These are phyloP conservation scores for Penicillium turbatum DNA, from an alignment of 495 filamentous ascomycete genomes.

Conservation along the genomic window DNA sequence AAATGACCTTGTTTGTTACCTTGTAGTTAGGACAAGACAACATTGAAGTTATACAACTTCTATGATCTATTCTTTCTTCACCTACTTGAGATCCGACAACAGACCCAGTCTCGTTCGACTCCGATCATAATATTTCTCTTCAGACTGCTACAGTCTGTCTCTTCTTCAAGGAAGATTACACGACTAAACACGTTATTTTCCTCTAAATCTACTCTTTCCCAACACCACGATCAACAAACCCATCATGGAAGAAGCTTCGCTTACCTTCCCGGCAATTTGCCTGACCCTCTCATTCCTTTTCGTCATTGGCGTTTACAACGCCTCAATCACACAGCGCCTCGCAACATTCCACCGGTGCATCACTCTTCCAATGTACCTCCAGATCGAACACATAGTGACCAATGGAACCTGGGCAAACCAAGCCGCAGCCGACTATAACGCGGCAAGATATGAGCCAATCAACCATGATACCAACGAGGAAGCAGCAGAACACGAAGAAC, in stretches of 20 bases:
- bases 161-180: too few relatives aligned
- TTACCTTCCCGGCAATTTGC: slow-evolving; percentile 13
- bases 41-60: too few relatives aligned
- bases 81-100: too few relatives aligned
- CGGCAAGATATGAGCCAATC: background rate
- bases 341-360: background rate
- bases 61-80: too few relatives aligned
- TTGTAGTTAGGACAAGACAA: too few relatives aligned
- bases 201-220: background rate
- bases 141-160: background rate
- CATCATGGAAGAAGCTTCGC: slow-evolving; percentile 10
- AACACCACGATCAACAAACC: background rate
- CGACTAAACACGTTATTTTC: too few relatives aligned
- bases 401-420: background rate
- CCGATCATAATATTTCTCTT: too few relatives aligned
- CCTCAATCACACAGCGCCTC: background rate
- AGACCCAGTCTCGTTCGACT: too few relatives aligned
- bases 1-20: too few relatives aligned
- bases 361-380: background rate
- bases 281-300: slow-evolving; percentile 20
- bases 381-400: background rate
- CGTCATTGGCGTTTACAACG: slow-evolving; percentile 7
- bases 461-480: background rate
- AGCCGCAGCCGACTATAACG: background rate
- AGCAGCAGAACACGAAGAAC: background rate